A percentile compares a stretch with the other conserved stretches of the same genome.
These are phyloP conservation scores for Lagenaria siceraria DNA, from an alignment of 306 rosid genomes.

Conservation along the genomic window DNA sequence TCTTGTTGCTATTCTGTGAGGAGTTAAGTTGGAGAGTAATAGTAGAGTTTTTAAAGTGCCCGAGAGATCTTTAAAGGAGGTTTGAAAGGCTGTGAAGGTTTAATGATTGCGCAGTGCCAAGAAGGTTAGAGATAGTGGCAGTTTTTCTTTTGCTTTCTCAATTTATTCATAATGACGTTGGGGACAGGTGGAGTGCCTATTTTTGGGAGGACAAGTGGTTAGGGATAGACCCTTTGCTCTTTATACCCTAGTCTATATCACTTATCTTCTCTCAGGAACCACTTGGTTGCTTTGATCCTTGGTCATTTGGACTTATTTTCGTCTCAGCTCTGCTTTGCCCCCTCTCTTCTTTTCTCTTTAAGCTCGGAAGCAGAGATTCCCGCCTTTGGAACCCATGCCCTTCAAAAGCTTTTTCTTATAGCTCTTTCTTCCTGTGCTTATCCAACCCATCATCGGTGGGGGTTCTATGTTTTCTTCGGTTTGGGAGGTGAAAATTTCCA, in stretches of 20 bases:
- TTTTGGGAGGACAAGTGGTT: too few species aligned
- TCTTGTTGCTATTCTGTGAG: not conserved
- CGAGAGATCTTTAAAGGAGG: not conserved
- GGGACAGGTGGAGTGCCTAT: too few species aligned
- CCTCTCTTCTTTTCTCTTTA: not conserved
- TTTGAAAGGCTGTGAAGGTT: not conserved
- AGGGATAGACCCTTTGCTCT: too few species aligned
- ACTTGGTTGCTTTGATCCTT: too few species aligned
- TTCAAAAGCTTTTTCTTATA: not conserved
- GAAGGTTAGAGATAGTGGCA: not conserved
- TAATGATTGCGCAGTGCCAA: too few species aligned
- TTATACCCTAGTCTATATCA: too few species aligned
- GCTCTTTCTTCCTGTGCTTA: not conserved
- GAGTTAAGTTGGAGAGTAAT: not conserved
- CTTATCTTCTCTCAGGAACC: too few species aligned
- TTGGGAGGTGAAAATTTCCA: too few species aligned
- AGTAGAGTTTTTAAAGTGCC: not conserved
- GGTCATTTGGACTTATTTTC: too few species aligned
- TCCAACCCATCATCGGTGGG: not conserved
- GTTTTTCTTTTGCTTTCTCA: not conserved
- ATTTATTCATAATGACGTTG: too few species aligned
- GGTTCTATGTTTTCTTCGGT: not conserved
- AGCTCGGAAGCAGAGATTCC: not conserved
- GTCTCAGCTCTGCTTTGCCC: not conserved
- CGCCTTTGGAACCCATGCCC: not conserved